These are phyloP conservation scores for Epichloe scottii DNA, from an alignment of 2,329 filamentous ascomycete genomes.

Conservation along the genomic window DNA sequence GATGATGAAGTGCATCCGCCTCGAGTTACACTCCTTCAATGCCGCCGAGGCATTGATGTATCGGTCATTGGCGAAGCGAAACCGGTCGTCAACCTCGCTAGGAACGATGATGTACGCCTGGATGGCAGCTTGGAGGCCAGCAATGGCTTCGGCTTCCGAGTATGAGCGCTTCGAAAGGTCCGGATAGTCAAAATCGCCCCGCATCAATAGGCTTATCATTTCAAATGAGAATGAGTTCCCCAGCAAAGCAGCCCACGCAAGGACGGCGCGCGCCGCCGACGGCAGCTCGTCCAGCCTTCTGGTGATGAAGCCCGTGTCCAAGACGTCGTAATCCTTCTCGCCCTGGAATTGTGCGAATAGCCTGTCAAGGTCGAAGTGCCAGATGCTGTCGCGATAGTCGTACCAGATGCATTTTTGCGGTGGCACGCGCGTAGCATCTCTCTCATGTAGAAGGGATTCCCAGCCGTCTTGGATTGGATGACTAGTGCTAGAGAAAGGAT, in stretches of 20 bases:
- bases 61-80: constrained; percentile 79
- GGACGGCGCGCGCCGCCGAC: constrained; percentile 57
- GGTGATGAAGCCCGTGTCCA: constrained; percentile 73
- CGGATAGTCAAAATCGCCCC: constrained; percentile 54
- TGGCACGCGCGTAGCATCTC: constrained; percentile 85
- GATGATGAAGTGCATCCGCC: constrained; percentile 85
- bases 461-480: constrained; percentile 76
- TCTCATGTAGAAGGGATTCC: constrained; percentile 83
- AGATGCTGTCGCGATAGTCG: constrained; percentile 69
- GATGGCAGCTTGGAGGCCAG: constrained; percentile 71
- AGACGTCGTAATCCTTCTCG: constrained; percentile 63
- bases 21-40: constrained; percentile 54
- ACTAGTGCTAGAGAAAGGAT: constrained; percentile 69
- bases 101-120: constrained; percentile 70
- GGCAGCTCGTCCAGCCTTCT: constrained; percentile 68
- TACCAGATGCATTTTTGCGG: constrained; percentile 81
- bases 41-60: constrained; percentile 65
- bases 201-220: constrained; percentile 64
- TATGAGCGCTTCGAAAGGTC: constrained; percentile 23
- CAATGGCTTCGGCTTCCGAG: constrained; percentile 55
- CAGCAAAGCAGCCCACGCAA: constrained; percentile 77
- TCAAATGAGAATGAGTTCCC: constrained; percentile 77
- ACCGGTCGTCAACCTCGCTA: constrained; percentile 74
- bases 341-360: constrained; percentile 77
- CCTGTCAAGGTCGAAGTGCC: constrained; percentile 75